Evolutionary conservation across 2,329 filamentous ascomycete species (phyloP), one percentile per base, ranked within the genome.

Genomic region (Metarhizium guizhouense): DNA sequence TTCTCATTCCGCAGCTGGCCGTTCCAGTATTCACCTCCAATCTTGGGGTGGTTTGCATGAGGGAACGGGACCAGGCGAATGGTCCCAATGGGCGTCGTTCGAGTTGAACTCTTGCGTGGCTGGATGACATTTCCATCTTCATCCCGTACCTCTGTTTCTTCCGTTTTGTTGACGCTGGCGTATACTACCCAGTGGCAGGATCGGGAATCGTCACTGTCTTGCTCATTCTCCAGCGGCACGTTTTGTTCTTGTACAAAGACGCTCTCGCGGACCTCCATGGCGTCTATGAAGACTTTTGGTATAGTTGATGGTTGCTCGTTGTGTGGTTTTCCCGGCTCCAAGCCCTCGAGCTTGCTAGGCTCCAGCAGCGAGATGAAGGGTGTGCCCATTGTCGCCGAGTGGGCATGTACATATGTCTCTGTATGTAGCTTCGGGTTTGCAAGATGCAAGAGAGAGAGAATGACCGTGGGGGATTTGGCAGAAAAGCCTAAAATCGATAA

Each of bases 141-240:
- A 63, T 81, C 74, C 32, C 70, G 72, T 48, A 73, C 62, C 66
- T 78, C 76, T 5, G 68, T 66, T 57, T 71, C 69, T 48, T 72
- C 70, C 3, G 68, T 71, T 51, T 71, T 74, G 54, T 79, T 79
- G 55, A 87, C 77, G 16, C 79, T 84, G 51, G 83, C 83, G 70
- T 95, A 96, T n/a, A 86, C 76, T 34, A 96, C 86, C 88, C 90
- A 96, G 70, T 96, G 91, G 72, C 86, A 93, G 62, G 84, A 86
- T 40, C 88, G 81, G 1, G 79, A 62, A 68, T 97, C 93, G 67
- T 96, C 90, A 1, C 78, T 73, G 73, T 96, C 93, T 61, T 90
- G 79, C 69, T 97, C 92, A 60, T 84, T 82, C 42, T 87, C 83
- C 1, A 83, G 70, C 0, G 80, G 76, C 14, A 83, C 74, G 0